Percentiles rank a stretch among this genome's conserved stretches.
phyloP scores from a whole-genome alignment of 495 filamentous ascomycete species.

The Aspergillus kassunensis region DNA sequence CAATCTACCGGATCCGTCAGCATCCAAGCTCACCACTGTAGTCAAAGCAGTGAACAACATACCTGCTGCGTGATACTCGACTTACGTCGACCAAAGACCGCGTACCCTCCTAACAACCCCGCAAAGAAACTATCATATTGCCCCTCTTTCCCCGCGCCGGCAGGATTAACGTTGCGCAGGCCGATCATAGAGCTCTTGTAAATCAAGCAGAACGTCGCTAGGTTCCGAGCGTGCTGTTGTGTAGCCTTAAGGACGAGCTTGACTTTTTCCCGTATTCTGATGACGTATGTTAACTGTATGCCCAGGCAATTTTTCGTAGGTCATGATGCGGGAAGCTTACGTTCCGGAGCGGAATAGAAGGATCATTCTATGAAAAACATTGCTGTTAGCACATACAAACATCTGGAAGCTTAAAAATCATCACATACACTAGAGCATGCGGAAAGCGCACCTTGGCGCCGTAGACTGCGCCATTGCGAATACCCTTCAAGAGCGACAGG shows the following conservation, averaged over 20 bases:
- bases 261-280: conserved; percentile 72
- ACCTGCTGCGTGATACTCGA: conserved; percentile 86
- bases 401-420: not conserved
- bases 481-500: conserved; percentile 78
- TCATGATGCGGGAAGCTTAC: conserved; percentile 37
- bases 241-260: conserved; percentile 79
- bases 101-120: conserved; percentile 87
- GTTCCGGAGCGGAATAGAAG: conserved; percentile 91
- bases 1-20: conserved; percentile 51
- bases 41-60: conserved; percentile 6
- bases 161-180: conserved; percentile 58
- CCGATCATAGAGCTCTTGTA: conserved; percentile 79
- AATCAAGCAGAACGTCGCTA: conserved; percentile 81
- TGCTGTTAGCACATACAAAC: conserved; percentile 6
- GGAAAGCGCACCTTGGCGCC: conserved; percentile 98
- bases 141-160: conserved; percentile 60
- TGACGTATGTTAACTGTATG: conserved; percentile 6
- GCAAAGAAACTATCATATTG: conserved; percentile 82
- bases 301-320: not conserved
- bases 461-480: conserved; percentile 96
- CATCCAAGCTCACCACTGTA: not conserved
- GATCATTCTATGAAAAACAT: conserved; percentile 62
- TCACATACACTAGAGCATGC: conserved; percentile 82
- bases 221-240: conserved; percentile 83
- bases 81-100: conserved; percentile 83